Conservation (phyloP, 2,329 filamentous ascomycete species). For the Arthrobotrys sinensis region DNA sequence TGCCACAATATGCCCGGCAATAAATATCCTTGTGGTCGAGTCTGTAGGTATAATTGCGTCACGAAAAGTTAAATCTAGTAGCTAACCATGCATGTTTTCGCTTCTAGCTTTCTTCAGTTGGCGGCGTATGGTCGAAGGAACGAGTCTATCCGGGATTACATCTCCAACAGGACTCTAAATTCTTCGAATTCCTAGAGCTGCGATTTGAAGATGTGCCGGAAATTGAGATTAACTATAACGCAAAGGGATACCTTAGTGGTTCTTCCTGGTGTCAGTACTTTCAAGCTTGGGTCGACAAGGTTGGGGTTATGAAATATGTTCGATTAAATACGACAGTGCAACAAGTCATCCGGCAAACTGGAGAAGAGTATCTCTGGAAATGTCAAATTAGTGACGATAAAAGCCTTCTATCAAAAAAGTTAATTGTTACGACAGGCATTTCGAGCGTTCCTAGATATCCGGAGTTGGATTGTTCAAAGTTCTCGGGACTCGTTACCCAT, state of each 20-base stretch:
- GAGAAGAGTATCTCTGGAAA: constrained; percentile 61
- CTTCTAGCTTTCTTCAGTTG: constrained; percentile 65
- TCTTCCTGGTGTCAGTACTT: constrained; percentile 74
- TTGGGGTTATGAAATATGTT: constrained; percentile 70
- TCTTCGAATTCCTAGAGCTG: constrained; percentile 68
- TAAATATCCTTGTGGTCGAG: constrained; percentile 69
- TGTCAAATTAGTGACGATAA: constrained; percentile 10
- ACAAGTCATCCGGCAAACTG: constrained; percentile 68
- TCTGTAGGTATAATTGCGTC: constrained; percentile 59
- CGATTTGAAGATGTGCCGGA: constrained; percentile 60
- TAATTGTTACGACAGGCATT: constrained; percentile 76
- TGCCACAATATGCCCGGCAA: constrained; percentile 68
- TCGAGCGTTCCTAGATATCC: constrained; percentile 74
- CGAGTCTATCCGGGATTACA: constrained; percentile 69
- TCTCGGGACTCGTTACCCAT: constrained; percentile 73
- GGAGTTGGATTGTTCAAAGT: constrained; percentile 69
- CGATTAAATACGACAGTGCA: constrained; percentile 69
- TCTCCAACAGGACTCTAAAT: constrained; percentile 68
- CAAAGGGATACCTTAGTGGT: constrained; percentile 75
- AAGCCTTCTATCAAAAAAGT: constrained; percentile 67
- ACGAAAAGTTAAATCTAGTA: not conserved
- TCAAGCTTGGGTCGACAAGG: constrained; percentile 72
- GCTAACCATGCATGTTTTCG: too few species aligned
- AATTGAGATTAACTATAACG: constrained; percentile 65
- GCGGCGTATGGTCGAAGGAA: constrained; percentile 69